Base-by-base conservation (phyloP, 139 green algal species). In the Ulvella scutata region DNA sequence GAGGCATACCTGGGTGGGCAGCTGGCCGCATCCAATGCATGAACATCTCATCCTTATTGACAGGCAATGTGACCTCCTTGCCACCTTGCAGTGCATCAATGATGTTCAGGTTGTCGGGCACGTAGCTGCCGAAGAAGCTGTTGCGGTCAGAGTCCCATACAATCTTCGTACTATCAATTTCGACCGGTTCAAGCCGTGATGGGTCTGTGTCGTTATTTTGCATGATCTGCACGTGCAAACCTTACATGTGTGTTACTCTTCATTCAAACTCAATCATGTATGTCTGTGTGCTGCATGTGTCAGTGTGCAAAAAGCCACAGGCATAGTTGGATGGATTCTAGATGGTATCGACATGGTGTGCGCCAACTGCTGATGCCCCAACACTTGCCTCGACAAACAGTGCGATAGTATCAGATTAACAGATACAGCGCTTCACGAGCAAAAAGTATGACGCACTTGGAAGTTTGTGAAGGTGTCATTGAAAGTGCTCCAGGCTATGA, bases 11-110 rank as follows among this genome's bases (percentile, higher is more conserved):
- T 6, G 51, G 51, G 33, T 67, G 51, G 31, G 79, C 86, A 9
- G 82, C 83, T 26, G 87, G 88, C 20, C 89, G 81, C 89, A 94
- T 90, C 92, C 92, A 97, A 61, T 93, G 87, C 74, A 95, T 87
- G 73, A 96, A 90, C 38, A 90, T 84, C 80, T 96, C 74, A 40
- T 87, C 79, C 33, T 89, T 17, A 33, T 87, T 84, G 6, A 96
- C 73, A 3, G 39, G 37, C 4, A 37, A n/a, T 13, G 13, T 62
- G 20, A 86, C 79, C 23, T 43, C 80, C 29, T 78, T 81, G 31
- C 91, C 91, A 3, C 88, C 87, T 3, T 91, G 82, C 21, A 75
- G 75, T 0, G 74, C 21, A 0, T 82, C 78, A 1, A 76, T 37
- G 33, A 35, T 78, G 82, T 97, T 97, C 81, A 88, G 90, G 79